Conservation (phyloP, 2,329 filamentous ascomycete genomes). For the Aphanocladium album region DNA sequence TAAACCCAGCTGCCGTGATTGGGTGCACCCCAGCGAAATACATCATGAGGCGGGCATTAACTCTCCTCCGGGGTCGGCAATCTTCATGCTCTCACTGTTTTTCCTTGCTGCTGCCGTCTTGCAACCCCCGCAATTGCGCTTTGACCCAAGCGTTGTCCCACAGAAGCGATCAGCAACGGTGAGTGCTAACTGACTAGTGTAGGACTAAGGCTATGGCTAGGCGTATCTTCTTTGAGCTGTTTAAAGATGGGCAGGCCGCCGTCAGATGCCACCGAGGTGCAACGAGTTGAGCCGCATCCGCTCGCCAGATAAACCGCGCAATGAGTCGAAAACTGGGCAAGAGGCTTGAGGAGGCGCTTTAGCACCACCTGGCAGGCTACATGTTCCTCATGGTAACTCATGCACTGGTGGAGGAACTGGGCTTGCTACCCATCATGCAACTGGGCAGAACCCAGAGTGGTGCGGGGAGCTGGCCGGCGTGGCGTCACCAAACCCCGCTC, state of each 20-base stretch:
- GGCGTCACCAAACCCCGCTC: slow-evolving; percentile 7
- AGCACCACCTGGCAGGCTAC: not conserved
- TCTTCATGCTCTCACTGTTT: not conserved
- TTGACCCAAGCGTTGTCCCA: not conserved
- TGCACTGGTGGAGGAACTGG: not conserved
- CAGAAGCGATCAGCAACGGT: not conserved
- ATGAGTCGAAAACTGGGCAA: not conserved
- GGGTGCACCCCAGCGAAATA: not conserved
- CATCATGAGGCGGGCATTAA: not conserved
- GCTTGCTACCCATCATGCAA: not conserved
- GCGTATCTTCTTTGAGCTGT: not conserved
- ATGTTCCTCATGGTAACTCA: not conserved
- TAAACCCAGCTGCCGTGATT: not conserved
- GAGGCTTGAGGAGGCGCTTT: slow-evolving; percentile 2
- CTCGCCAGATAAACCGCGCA: not conserved
- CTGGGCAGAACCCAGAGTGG: not conserved
- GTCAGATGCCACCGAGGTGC: slow-evolving; percentile 4
- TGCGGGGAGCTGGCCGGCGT: slow-evolving; percentile 4
- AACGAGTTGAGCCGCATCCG: slow-evolving; percentile 8
- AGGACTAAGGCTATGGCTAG: not conserved
- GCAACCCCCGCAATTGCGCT: not conserved
- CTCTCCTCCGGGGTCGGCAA: not conserved
- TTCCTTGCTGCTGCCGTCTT: not conserved
- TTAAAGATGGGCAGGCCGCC: not conserved
- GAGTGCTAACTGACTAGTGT: not conserved